Evolutionary conservation across 306 rosid genomes (phyloP).

Genomic region (Gynostemma pentaphyllum): DNA sequence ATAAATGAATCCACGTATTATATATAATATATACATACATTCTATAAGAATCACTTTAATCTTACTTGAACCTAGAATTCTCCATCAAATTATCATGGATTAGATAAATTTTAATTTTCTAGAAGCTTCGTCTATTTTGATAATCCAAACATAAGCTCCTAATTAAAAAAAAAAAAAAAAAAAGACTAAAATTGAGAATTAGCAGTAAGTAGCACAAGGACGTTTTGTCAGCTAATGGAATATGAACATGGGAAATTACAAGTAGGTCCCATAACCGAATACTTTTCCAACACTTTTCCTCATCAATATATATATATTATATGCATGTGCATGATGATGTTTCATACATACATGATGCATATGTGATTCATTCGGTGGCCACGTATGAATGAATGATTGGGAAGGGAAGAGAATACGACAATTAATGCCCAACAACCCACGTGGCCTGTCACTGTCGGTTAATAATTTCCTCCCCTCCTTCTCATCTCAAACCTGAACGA

Average conservation of each 20-base stretch:
- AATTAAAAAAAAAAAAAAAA: no score
- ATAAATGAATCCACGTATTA: no score
- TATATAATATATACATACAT: no score
- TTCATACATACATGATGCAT: neutral
- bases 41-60: no score
- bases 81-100: no score
- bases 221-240: neutral
- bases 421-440: constrained; percentile 64
- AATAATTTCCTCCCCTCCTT: constrained; percentile 18
- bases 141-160: no score
- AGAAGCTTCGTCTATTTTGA: no score
- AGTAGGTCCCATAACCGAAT: neutral
- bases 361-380: no score
- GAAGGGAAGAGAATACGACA: constrained; percentile 25
- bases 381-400: neutral
- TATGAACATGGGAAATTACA: neutral
- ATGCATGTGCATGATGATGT: neutral
- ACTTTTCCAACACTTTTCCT: neutral
- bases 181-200: no score
- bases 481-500: no score
- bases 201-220: neutral
- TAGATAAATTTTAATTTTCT: no score
- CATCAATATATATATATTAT: neutral
- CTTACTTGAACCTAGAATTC: no score
- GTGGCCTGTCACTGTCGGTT: constrained; percentile 42